Conservation (phyloP, 2,329 filamentous ascomycete genomes). For the Diaporthe sp. region DNA sequence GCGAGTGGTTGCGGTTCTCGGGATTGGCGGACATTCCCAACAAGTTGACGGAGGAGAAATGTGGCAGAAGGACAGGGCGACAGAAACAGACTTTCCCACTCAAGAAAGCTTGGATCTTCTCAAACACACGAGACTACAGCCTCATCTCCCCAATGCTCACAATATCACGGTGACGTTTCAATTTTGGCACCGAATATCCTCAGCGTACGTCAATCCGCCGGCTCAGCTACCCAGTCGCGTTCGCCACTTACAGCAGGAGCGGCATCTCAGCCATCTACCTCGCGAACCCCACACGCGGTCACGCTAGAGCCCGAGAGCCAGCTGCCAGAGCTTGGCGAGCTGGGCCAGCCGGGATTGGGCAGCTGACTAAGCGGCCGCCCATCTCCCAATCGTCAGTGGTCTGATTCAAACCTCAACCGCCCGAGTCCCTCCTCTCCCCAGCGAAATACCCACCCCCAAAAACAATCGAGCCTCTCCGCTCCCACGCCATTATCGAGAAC, state of each 20-base stretch:
- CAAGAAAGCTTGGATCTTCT: not conserved
- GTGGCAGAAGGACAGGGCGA: not conserved
- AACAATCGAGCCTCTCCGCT: constrained; percentile 34
- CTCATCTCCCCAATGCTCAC: not conserved
- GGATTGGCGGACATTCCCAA: constrained; percentile 28
- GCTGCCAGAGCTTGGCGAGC: constrained; percentile 2
- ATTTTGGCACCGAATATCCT: not conserved
- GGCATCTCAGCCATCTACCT: not conserved
- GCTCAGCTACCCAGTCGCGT: constrained; percentile 1
- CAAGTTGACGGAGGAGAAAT: not conserved
- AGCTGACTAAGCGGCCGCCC: constrained; percentile 14
- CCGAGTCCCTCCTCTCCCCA: not conserved
- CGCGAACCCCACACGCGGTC: constrained; percentile 23
- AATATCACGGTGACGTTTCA: not conserved
- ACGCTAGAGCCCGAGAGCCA: not conserved
- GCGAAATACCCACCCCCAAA: constrained; percentile 16
- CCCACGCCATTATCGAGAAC: constrained; percentile 6
- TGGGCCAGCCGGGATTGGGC: not conserved
- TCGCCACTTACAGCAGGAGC: constrained; percentile 21
- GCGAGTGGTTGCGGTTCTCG: not conserved
- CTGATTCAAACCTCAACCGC: constrained; percentile 36
- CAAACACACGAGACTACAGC: not conserved
- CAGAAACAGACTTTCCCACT: not conserved
- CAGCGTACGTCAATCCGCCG: not conserved
- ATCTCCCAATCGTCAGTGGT: constrained; percentile 33